Conservation (phyloP, 78 protist species). For the Dictyostelium capitatum region DNA sequence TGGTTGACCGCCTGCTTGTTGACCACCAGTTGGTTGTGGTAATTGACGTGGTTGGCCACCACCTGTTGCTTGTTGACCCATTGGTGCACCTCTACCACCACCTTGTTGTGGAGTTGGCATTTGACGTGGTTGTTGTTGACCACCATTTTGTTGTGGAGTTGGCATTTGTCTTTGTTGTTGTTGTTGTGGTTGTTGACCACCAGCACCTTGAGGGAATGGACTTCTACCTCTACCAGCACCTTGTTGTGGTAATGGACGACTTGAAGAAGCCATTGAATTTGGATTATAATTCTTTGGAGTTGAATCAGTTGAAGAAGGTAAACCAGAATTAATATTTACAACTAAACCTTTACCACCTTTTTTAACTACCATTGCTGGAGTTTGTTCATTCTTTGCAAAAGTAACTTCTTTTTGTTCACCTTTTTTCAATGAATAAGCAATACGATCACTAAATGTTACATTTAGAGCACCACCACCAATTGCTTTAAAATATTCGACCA, state of each 20-base stretch:
- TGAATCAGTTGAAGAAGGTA: slow-evolving; percentile 80
- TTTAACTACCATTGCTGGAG: slow-evolving; percentile 36
- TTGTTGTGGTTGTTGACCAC: slow-evolving; percentile 13
- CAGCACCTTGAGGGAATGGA: background rate
- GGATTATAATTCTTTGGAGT: slow-evolving; percentile 84
- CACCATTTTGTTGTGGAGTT: slow-evolving; percentile 22
- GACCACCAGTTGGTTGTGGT: slow-evolving; percentile 16
- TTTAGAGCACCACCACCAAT: slow-evolving; percentile 50
- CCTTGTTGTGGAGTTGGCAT: background rate
- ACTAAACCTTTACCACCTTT: slow-evolving; percentile 78
- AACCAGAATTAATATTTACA: slow-evolving; percentile 76
- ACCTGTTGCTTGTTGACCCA: slow-evolving; percentile 55
- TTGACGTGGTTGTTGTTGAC: slow-evolving; percentile 10
- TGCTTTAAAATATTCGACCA: slow-evolving; percentile 70
- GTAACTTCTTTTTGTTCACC: slow-evolving; percentile 70
- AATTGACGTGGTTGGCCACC: background rate
- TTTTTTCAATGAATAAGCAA: slow-evolving; percentile 70
- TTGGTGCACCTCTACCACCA: slow-evolving; percentile 53
- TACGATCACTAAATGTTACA: slow-evolving; percentile 71
- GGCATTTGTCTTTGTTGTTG: slow-evolving; percentile 30
- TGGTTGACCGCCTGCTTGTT: slow-evolving; percentile 9
- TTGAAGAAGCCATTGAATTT: slow-evolving; percentile 46
- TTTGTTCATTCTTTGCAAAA: slow-evolving; percentile 61
- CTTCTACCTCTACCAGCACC: slow-evolving; percentile 35
- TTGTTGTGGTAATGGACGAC: slow-evolving; percentile 40